These are phyloP conservation scores for Elaeis oleifera DNA, from an alignment of 202 grass and related monocot genomes.

Conservation along the genomic window DNA sequence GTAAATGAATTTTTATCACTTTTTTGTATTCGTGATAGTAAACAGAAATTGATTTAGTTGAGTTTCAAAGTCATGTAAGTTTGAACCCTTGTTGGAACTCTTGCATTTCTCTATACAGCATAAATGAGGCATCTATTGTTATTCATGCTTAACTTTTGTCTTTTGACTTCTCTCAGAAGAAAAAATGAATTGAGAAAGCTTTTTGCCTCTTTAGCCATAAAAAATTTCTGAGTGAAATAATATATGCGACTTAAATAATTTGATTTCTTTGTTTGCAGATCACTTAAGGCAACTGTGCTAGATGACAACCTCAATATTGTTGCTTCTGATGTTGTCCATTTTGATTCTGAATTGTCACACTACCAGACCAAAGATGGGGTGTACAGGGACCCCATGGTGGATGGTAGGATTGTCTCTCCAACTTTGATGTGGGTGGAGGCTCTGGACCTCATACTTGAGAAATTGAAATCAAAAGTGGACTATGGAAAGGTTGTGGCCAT, in stretches of 20 bases:
- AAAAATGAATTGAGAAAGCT: too few species aligned
- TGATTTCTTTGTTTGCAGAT: slow-evolving; percentile 30
- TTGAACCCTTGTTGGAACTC: too few species aligned
- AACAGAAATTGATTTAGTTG: too few species aligned
- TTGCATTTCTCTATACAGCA: too few species aligned
- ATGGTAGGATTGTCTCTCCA: slow-evolving; percentile 69
- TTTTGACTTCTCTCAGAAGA: too few species aligned
- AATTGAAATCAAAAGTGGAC: slow-evolving; percentile 65
- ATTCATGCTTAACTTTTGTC: too few species aligned
- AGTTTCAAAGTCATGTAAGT: too few species aligned
- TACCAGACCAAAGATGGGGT: slow-evolving; percentile 87
- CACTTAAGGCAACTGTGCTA: slow-evolving; percentile 79
- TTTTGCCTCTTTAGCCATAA: neutral
- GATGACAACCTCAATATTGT: slow-evolving; percentile 54
- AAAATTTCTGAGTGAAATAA: neutral
- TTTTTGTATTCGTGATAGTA: too few species aligned
- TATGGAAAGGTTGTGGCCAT: slow-evolving; percentile 53
- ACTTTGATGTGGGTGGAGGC: slow-evolving; percentile 96
- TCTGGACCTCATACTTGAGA: slow-evolving; percentile 73
- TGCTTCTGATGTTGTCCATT: slow-evolving; percentile 68
- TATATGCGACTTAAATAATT: slow-evolving; percentile 4
- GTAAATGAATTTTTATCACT: too few species aligned
- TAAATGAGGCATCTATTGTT: too few species aligned
- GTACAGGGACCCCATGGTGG: slow-evolving; percentile 60
- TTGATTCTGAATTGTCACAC: slow-evolving; percentile 73